Conservation (phyloP, 1,284 basidiomycete genomes). For the Ustilago xerochloae region DNA sequence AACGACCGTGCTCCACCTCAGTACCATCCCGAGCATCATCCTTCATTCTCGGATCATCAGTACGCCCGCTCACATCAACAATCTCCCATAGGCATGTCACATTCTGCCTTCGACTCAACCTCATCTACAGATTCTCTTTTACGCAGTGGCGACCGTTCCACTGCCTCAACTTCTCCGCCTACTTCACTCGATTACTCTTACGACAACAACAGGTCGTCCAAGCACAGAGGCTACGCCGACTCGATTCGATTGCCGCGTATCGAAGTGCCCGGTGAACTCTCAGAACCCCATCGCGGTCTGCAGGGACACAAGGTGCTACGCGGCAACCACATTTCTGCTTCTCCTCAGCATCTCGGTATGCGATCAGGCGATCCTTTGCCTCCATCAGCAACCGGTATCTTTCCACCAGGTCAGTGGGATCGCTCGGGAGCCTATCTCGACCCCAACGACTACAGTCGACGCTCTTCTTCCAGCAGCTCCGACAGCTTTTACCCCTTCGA, state of each 20-base stretch:
- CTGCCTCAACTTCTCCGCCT: slow-evolving; percentile 45
- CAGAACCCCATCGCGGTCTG: slow-evolving; percentile 25
- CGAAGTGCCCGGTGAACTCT: slow-evolving; percentile 27
- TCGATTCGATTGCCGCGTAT: slow-evolving; percentile 40
- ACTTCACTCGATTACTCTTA: slow-evolving; percentile 41
- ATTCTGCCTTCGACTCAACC: slow-evolving; percentile 35
- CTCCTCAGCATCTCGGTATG: slow-evolving; percentile 22
- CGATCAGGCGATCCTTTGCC: slow-evolving; percentile 34
- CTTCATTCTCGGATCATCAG: slow-evolving; percentile 24
- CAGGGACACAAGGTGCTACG: slow-evolving; percentile 47
- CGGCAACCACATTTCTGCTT: slow-evolving; percentile 40
- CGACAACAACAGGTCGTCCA: slow-evolving; percentile 30
- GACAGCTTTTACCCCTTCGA: slow-evolving; percentile 39
- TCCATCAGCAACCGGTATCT: slow-evolving; percentile 40
- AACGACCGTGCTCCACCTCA: slow-evolving; percentile 49
- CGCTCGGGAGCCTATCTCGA: slow-evolving; percentile 33
- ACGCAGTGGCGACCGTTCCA: slow-evolving; percentile 50
- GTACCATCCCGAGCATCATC: slow-evolving; percentile 30
- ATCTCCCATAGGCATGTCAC: slow-evolving; percentile 32
- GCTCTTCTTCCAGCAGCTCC: slow-evolving; percentile 33
- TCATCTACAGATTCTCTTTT: slow-evolving; percentile 50
- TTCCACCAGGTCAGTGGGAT: slow-evolving; percentile 48
- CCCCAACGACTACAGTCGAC: slow-evolving; percentile 39
- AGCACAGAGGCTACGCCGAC: slow-evolving; percentile 15
- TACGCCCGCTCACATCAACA: slow-evolving; percentile 15